Percentiles rank a stretch among this genome's conserved stretches.
Evolutionary conservation across 306 rosid species (phyloP).

Genomic region (Dalbergia oliveri): DNA sequence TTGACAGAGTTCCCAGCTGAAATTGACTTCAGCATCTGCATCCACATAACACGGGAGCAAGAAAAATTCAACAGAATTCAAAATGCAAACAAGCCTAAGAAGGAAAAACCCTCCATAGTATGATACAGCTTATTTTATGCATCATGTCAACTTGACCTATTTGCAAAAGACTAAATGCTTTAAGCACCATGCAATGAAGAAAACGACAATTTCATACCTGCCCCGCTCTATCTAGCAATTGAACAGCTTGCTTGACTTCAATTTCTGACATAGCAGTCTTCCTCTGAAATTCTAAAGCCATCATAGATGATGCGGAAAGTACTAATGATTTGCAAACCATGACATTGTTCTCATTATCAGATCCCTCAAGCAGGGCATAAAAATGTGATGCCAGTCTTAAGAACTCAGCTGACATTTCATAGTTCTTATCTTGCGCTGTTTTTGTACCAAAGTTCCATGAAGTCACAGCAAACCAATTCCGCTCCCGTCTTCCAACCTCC

Average conservation of each 20-base stretch:
- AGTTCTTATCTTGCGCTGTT: conserved; percentile 72
- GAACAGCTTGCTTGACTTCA: conserved; percentile 75
- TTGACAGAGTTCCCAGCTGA: conserved; percentile 53
- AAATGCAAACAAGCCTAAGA: conserved; percentile 26
- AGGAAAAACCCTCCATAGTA: conserved; percentile 19
- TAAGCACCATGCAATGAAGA: conserved; percentile 22
- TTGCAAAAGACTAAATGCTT: conserved; percentile 28
- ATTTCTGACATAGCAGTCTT: conserved; percentile 69
- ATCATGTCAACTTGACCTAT: conserved; percentile 27
- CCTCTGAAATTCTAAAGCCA: conserved; percentile 76
- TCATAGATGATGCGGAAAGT: conserved; percentile 73
- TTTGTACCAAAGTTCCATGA: conserved; percentile 90
- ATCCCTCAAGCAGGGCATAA: conserved; percentile 60
- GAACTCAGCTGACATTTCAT: conserved; percentile 76
- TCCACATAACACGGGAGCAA: conserved; percentile 39
- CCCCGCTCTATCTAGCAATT: conserved; percentile 82
- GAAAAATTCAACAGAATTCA: conserved; percentile 36
- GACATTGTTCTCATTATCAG: conserved; percentile 60
- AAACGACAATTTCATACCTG: conserved; percentile 63
- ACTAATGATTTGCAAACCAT: conserved; percentile 76
- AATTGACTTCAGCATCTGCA: conserved; percentile 81
- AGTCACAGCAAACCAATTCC: conserved; percentile 89
- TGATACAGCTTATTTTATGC: conserved; percentile 4
- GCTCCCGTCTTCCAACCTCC: conserved; percentile 85
- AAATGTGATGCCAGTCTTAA: conserved; percentile 77